Percentiles rank a stretch among this genome's conserved stretches.
These are phyloP conservation scores for Luvunga scandens DNA, from an alignment of 345 rosid species.

Conservation along the genomic window DNA sequence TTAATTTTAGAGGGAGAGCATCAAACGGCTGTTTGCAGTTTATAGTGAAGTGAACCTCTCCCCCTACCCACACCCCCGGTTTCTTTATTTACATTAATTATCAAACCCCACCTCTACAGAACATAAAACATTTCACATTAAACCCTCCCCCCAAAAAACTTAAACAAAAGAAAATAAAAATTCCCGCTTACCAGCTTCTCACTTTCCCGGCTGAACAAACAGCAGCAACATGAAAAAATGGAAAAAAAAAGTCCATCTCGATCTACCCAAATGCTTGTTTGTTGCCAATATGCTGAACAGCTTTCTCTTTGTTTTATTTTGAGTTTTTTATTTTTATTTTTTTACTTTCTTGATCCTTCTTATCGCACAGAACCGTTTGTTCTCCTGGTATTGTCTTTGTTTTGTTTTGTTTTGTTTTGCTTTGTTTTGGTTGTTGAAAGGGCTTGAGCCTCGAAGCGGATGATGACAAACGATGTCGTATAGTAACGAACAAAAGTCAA, in stretches of 20 bases:
- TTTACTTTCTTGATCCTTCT: background rate
- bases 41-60: conserved; percentile 3
- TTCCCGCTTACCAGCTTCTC: background rate
- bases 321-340: too few species aligned
- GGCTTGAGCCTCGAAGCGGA: background rate
- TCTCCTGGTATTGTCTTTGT: background rate
- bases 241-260: background rate
- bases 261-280: background rate
- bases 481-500: background rate
- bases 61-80: too few species aligned
- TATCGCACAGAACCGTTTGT: background rate
- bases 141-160: background rate
- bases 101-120: conserved; percentile 32
- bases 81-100: conserved; percentile 44
- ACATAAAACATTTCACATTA: conserved; percentile 15
- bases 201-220: conserved; percentile 27
- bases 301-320: background rate
- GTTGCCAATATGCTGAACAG: background rate
- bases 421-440: background rate
- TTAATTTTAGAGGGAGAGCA: conserved; percentile 27
- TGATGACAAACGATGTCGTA: conserved; percentile 28
- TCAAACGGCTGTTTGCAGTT: conserved; percentile 17
- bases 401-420: background rate
- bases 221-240: background rate
- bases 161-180: conserved; percentile 6